phyloP scores from a whole-genome alignment of 805 yeast genomes.

The Candida adriatica region DNA sequence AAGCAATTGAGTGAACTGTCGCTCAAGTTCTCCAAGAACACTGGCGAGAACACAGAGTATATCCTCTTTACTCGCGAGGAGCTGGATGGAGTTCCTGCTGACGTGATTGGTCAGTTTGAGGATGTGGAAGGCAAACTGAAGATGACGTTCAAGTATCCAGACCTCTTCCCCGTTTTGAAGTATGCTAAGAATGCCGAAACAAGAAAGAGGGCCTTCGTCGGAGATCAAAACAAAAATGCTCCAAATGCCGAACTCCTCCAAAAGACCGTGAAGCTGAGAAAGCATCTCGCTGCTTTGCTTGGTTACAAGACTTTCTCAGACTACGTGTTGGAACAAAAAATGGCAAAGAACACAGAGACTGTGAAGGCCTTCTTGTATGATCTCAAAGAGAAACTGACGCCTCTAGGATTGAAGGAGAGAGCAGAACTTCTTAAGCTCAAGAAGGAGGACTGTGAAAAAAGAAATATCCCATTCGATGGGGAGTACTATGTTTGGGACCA shows the following conservation, averaged over 20 bases:
- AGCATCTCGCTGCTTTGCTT: conserved; percentile 50
- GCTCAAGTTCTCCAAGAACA: conserved; percentile 53
- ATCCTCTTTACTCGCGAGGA: conserved; percentile 56
- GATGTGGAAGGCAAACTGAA: conserved; percentile 38
- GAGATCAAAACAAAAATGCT: conserved; percentile 61
- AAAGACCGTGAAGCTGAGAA: conserved; percentile 56
- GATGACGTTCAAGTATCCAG: conserved; percentile 80
- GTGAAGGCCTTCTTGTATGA: conserved; percentile 60
- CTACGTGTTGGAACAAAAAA: conserved; percentile 65
- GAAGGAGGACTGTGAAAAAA: conserved; percentile 39
- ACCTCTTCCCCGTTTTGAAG: conserved; percentile 68
- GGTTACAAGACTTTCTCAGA: conserved; percentile 68
- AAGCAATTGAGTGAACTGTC: conserved; percentile 52
- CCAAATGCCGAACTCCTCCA: conserved; percentile 55
- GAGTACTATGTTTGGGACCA: conserved; percentile 67
- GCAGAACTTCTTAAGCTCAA: conserved; percentile 44
- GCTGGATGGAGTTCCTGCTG: conserved; percentile 67
- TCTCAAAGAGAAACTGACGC: conserved; percentile 49
- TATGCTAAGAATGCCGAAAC: conserved; percentile 60
- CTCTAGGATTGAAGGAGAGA: conserved; percentile 52
- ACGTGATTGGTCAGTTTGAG: conserved; percentile 52
- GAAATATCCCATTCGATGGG: conserved; percentile 35
- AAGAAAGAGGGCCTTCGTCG: conserved; percentile 57
- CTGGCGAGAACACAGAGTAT: conserved; percentile 64
- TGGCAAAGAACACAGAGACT: conserved; percentile 64